These are phyloP conservation scores for Rhytidiadelphus loreus DNA, from an alignment of 225 moss, liverwort and hornwort species.

Conservation along the genomic window DNA sequence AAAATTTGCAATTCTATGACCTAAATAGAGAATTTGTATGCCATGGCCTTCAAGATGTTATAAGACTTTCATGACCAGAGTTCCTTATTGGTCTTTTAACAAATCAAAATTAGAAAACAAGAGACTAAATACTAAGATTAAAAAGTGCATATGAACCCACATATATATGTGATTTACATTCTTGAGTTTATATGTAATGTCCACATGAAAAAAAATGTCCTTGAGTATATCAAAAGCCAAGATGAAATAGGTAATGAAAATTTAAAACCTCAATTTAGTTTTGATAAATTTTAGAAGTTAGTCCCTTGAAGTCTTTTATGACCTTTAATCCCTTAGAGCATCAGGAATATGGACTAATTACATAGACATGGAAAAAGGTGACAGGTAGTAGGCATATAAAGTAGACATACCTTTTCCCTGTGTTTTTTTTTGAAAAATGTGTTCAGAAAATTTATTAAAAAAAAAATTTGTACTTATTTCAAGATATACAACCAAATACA, in stretches of 20 bases:
- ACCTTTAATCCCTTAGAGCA: neutral
- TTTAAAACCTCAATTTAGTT: neutral
- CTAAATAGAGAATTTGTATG: too few relatives aligned
- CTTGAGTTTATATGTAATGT: neutral
- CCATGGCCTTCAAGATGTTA: too few relatives aligned
- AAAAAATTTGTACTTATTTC: accelerated
- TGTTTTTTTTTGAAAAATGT: neutral
- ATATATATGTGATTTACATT: neutral
- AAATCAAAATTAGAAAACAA: neutral
- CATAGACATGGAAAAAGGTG: neutral
- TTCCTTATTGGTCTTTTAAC: neutral
- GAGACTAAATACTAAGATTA: too few relatives aligned
- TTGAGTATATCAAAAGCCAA: neutral
- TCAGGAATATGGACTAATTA: neutral
- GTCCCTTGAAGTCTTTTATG: neutral
- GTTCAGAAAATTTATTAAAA: too few relatives aligned
- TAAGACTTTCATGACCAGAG: too few relatives aligned
- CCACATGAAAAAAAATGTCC: too few relatives aligned
- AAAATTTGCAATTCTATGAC: too few relatives aligned
- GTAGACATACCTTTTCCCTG: neutral
- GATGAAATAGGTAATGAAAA: neutral
- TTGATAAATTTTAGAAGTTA: neutral
- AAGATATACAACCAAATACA: neutral
- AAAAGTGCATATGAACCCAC: neutral
- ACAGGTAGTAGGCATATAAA: neutral